Percentiles rank a stretch among this genome's conserved stretches.
These are phyloP conservation scores for Globisporangium heterothallicum DNA, from an alignment of 352 stramenopile species.

Conservation along the genomic window DNA sequence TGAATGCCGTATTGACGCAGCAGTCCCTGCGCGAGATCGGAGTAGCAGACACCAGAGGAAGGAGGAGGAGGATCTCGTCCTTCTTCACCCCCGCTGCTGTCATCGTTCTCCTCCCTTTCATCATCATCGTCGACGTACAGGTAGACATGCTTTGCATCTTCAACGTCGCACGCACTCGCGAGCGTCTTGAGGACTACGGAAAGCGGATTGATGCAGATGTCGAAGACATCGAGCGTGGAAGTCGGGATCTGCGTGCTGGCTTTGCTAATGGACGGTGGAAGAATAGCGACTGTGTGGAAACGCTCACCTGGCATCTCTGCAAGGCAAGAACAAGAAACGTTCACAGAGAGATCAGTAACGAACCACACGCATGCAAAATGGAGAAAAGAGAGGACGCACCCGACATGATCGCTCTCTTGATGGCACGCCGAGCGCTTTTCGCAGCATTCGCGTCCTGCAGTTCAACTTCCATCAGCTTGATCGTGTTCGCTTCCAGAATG, in stretches of 20 bases:
- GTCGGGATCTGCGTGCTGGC: neutral
- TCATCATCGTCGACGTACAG: neutral
- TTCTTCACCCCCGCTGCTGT: too few species aligned
- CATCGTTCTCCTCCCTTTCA: neutral
- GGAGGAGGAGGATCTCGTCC: too few species aligned
- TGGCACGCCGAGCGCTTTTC: slow-evolving; percentile 1
- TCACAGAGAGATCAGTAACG: neutral
- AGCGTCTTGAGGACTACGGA: slow-evolving; percentile 8
- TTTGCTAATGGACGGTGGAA: neutral
- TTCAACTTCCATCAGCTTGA: slow-evolving; percentile 39
- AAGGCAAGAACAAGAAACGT: neutral
- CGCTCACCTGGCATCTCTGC: slow-evolving; percentile 6
- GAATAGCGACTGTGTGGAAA: slow-evolving; percentile 10
- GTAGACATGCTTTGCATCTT: slow-evolving; percentile 4
- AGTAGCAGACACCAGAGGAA: neutral
- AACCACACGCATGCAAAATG: too few species aligned
- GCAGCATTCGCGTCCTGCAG: slow-evolving; percentile 14
- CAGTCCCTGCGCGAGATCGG: slow-evolving; percentile 15
- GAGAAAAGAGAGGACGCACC: slow-evolving; percentile 2
- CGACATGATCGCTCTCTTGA: slow-evolving; percentile 5
- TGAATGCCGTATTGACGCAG: slow-evolving; percentile 34
- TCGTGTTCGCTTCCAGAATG: neutral
- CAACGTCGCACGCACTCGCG: slow-evolving; percentile 1
- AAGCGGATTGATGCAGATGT: slow-evolving; percentile 11
- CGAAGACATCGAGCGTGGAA: slow-evolving; percentile 7